A percentile compares a stretch with the other conserved stretches of the same genome.
Conservation (phyloP, 1,139 yeast species). For the Blastobotrys niveus region DNA sequence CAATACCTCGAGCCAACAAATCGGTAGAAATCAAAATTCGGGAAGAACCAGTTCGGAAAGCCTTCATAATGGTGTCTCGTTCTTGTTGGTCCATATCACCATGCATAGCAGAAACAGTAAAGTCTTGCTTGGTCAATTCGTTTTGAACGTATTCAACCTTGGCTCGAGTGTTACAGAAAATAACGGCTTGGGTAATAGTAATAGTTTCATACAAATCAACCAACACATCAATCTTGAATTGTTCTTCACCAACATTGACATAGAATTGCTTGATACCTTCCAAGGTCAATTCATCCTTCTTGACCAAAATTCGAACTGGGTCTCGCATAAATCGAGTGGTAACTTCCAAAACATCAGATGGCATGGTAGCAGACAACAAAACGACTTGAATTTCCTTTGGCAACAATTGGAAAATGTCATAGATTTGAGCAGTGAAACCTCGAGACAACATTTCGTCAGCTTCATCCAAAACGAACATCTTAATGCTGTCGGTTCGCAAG, state of each 20-base stretch:
- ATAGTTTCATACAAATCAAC: slow-evolving; percentile 92
- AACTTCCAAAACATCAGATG: slow-evolving; percentile 77
- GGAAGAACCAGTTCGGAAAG: slow-evolving; percentile 48
- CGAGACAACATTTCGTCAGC: slow-evolving; percentile 89
- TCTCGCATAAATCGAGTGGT: slow-evolving; percentile 84
- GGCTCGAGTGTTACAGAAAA: slow-evolving; percentile 86
- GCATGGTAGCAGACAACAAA: slow-evolving; percentile 89
- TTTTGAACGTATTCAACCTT: slow-evolving; percentile 88
- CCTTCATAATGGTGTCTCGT: slow-evolving; percentile 83
- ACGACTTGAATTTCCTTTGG: slow-evolving; percentile 87
- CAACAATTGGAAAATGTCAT: slow-evolving; percentile 74
- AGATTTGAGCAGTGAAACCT: slow-evolving; percentile 89
- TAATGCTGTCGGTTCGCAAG: slow-evolving; percentile 61
- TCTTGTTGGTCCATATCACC: slow-evolving; percentile 97
- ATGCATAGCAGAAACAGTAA: slow-evolving; percentile 90
- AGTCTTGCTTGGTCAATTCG: slow-evolving; percentile 72
- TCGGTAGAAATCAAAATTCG: slow-evolving; percentile 91
- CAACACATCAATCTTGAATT: slow-evolving; percentile 91
- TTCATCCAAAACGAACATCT: slow-evolving; percentile 84
- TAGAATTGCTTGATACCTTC: slow-evolving; percentile 88
- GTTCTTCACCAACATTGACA: slow-evolving; percentile 83
- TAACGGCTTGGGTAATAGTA: slow-evolving; percentile 92
- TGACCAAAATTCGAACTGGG: slow-evolving; percentile 85
- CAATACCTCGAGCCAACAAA: slow-evolving; percentile 97
- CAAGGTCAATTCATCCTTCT: slow-evolving; percentile 79